A percentile compares a stretch with the other conserved stretches of the same genome.
These are phyloP conservation scores for Silene coronaria DNA, from an alignment of 179 eudicot species.

Conservation along the genomic window DNA sequence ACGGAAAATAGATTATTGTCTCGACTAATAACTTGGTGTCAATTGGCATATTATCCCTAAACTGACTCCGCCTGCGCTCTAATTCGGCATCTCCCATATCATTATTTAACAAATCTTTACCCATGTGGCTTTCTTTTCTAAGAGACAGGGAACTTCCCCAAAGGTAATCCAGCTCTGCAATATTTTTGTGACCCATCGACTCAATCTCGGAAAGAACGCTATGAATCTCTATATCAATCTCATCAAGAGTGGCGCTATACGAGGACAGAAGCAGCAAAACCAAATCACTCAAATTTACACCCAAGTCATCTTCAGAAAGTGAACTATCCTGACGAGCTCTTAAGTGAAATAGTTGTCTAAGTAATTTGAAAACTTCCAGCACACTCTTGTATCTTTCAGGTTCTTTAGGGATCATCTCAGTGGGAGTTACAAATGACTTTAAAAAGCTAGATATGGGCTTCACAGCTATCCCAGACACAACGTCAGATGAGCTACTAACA, in stretches of 20 bases:
- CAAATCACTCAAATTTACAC: conserved; percentile 57
- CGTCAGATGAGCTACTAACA: conserved; percentile 28
- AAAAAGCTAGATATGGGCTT: conserved; percentile 79
- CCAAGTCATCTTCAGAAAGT: conserved; percentile 41
- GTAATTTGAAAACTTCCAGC: conserved; percentile 75
- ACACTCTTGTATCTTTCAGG: conserved; percentile 30
- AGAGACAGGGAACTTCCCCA: conserved; percentile 71
- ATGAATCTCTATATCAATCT: conserved; percentile 74
- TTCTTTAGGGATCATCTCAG: conserved; percentile 25
- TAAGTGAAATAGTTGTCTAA: conserved; percentile 48
- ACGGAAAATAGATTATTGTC: conserved; percentile 74
- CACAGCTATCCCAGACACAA: conserved; percentile 52
- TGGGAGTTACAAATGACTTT: conserved; percentile 37
- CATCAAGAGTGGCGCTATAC: conserved; percentile 81
- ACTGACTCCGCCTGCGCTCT: conserved; percentile 53
- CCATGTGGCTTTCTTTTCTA: conserved; percentile 42
- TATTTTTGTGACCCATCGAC: conserved; percentile 29
- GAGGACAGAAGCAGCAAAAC: conserved; percentile 60
- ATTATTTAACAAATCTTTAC: conserved; percentile 24
- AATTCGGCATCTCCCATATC: conserved; percentile 37
- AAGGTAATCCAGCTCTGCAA: conserved; percentile 73
- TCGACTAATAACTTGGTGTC: conserved; percentile 67
- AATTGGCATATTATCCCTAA: conserved; percentile 76
- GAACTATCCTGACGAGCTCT: conserved; percentile 34
- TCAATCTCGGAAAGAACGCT: conserved; percentile 56